A percentile compares a stretch with the other conserved stretches of the same genome.
phyloP scores from a whole-genome alignment of 2,329 filamentous ascomycete genomes.

The Fusarium ambrosium region DNA sequence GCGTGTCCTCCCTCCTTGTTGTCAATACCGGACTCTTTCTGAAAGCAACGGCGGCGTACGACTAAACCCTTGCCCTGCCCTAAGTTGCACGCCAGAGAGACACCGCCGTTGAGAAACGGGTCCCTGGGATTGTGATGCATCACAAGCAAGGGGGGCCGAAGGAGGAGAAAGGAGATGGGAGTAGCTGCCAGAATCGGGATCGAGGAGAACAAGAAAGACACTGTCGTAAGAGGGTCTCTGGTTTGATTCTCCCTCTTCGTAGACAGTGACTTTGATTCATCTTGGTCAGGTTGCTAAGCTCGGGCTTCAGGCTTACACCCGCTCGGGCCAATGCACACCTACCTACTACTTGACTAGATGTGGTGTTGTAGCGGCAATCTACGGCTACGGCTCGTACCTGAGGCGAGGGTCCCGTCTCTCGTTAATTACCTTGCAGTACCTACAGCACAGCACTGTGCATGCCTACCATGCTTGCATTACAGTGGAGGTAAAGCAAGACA shows the following conservation, averaged over 20 bases:
- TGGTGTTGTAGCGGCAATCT: conserved; percentile 12
- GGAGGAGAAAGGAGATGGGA: neutral
- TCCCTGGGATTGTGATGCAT: conserved; percentile 28
- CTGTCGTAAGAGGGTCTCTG: neutral
- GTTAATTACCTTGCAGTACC: neutral
- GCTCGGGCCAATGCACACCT: conserved; percentile 23
- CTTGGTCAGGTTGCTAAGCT: conserved; percentile 4
- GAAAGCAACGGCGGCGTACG: conserved; percentile 1
- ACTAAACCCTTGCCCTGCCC: conserved; percentile 26
- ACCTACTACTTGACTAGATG: neutral
- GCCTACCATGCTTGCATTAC: neutral
- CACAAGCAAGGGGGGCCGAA: neutral
- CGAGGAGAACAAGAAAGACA: neutral
- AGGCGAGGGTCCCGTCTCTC: conserved; percentile 14
- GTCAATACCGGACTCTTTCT: neutral
- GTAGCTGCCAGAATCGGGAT: neutral
- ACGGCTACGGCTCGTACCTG: conserved; percentile 18
- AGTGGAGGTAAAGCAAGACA: neutral
- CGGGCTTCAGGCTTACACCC: conserved; percentile 10
- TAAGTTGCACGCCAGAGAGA: conserved; percentile 14
- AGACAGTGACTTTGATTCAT: neutral
- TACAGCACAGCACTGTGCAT: neutral
- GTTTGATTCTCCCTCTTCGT: neutral
- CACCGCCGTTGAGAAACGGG: conserved; percentile 23
- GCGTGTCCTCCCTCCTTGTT: neutral